Base-by-base conservation (phyloP, 805 yeast genomes). In the Barnettozyma siamensis region DNA sequence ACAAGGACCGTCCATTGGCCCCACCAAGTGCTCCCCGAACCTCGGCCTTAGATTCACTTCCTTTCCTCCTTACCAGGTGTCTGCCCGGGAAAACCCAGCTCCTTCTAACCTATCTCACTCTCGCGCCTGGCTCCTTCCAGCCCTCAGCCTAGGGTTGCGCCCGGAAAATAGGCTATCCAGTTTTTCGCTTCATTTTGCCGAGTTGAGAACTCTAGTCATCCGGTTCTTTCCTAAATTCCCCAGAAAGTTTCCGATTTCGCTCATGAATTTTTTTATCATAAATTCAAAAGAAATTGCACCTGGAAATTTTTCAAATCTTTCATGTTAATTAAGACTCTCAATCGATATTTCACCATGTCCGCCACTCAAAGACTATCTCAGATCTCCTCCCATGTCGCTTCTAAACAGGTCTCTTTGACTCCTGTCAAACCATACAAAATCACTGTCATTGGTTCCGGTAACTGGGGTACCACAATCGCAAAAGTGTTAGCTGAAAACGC, bases 401-500 rank as follows among this genome's bases (percentile, higher is more conserved):
- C 39, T 38, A 44, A 41, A 20, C 38, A 44, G 30, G 44, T 42
- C 20, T 49, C 58, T n/a, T 37, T 47, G 12, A 45, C 57, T 13
- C 58, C 57, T 26, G 47, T 32, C 20, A 32, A 40, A 19, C 75
- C 73, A 18, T 79, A 69, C 66, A 75, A 70, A 55, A 73, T 82
- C 33, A 71, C 88, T 31, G 87, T 88, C 41, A 80, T 93, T 50
- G 99, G 99, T 32, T 88, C 97, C 24, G 99, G 98, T 61, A 91
- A 91, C 67, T 91, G 99, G 85, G 99, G 99, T 50, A 88, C 96
- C 30, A 91, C 98, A 16, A 88, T 93, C 41, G 97, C 98, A 48
- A 91, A 93, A 64, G 88, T 91, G 34, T 81, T 88, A 21, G 88
- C 97, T 30, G 98, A 93, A 65, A 89, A 88, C 63, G 72, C 89